Conservation (phyloP, 106 monocot genomes). For the Apostasia ramifera region DNA sequence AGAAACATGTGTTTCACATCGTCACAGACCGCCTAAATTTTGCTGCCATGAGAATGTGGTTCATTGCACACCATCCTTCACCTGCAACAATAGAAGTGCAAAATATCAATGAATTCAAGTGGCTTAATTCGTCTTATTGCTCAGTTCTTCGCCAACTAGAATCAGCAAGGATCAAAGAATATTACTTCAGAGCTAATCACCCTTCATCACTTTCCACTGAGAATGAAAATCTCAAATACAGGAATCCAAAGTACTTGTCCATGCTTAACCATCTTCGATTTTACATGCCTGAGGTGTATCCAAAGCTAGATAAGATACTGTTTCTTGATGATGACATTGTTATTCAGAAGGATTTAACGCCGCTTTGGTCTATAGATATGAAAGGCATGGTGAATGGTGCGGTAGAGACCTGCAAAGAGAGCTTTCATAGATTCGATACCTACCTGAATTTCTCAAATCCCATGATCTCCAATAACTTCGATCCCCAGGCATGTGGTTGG, state of each 20-base stretch:
- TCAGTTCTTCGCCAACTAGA: conserved; percentile 73
- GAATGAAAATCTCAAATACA: conserved; percentile 68
- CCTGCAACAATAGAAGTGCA: conserved; percentile 58
- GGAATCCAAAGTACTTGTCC: conserved; percentile 75
- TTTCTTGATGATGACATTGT: conserved; percentile 84
- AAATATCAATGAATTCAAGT: conserved; percentile 72
- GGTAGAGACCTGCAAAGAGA: conserved; percentile 78
- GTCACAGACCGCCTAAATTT: conserved; percentile 68
- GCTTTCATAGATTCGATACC: conserved; percentile 70
- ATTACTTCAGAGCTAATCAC: conserved; percentile 65
- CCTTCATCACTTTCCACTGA: conserved; percentile 60
- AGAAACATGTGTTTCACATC: conserved; percentile 71
- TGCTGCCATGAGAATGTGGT: conserved; percentile 79
- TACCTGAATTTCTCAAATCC: conserved; percentile 71
- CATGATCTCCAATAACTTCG: conserved; percentile 25
- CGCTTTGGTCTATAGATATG: conserved; percentile 61
- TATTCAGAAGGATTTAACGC: conserved; percentile 67
- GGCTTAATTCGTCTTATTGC: conserved; percentile 80
- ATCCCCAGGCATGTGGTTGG: conserved; percentile 38
- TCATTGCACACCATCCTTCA: conserved; percentile 41
- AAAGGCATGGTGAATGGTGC: conserved; percentile 82
- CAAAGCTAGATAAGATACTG: conserved; percentile 69
- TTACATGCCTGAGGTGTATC: conserved; percentile 82
- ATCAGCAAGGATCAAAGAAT: conserved; percentile 58
- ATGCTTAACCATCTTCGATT: conserved; percentile 85